Base-by-base conservation (phyloP, 1,284 basidiomycete species). In the Malassezia cuniculi region DNA sequence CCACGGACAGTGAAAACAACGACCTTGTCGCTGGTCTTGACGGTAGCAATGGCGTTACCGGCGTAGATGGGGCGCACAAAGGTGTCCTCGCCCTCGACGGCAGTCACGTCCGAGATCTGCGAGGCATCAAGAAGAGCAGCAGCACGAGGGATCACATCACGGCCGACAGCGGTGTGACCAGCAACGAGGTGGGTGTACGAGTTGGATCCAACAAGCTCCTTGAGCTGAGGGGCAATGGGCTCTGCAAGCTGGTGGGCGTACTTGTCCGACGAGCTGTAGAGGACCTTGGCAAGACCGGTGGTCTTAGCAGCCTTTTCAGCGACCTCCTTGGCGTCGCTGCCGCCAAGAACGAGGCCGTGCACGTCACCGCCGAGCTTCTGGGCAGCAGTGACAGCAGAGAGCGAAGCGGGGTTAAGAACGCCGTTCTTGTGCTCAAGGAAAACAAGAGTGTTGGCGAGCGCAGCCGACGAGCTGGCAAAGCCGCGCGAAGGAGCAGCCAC, bases 31-130 rank as follows among this genome's bases (percentile, higher is more conserved):
- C 78, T 73, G 4, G 83, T 83, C 54, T 81, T 80, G 55, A 99
- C 79, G 31, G 87, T 94, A 22, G 87, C 77, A 50, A 97, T 85
- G 32, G 93, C 93, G 68, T 97, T 97, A 34, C 93, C 93, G 34
- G 93, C 93, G 64, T 99, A 99, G 68, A 97, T 93, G 31, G 86
- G 87, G 31, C 90, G 82, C 7, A 82, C 78, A 69, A 93, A 95
- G 77, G 66, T 76, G 64, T 80, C 79, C 34, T 79, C 78, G 2
- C 72, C 59, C 60, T 93, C 80, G 58, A 95, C 80, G 32, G 78
- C 76, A 59, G 93, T 84, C 54, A 97, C 80, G 71, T 99, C 93
- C 36, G 87, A 87, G 49, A 97, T 77, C 54, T 71, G 63, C 27
- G 54, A 49, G 1, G 57, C 41, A 68, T 90, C 81, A 27, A 97